Base-by-base conservation (phyloP, 345 rosid species). In the Aurinia saxatilis region DNA sequence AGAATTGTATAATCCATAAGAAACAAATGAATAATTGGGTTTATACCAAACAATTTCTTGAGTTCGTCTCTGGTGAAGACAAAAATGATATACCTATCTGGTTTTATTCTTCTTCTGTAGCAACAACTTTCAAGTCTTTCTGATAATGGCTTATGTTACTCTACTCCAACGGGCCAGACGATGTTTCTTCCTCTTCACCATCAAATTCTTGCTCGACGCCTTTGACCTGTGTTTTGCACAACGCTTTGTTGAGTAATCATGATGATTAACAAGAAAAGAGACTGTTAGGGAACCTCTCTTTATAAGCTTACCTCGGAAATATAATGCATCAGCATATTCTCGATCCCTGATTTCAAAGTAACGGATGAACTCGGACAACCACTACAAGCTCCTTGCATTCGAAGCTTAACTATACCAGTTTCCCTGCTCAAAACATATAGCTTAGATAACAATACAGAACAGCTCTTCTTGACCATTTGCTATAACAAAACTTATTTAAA, bases 361-460 rank as follows among this genome's bases (percentile, higher is more conserved):
- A 93, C 97, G 14, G 99, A 81, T 50, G 97, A 93, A 73, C 97
- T 93, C 14, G 97, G 99, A 75, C 99, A 93, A 63, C 99, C 99
- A 40, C 97, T 93, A 75, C 99, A 93, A 29, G 97, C 97, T 73
- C 97, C 96, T 80, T 93, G 97, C 99, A 93, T 90, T 66, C 75
- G 69, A 81, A 93, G 80, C 79, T 84, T 93, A 66, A 93, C 97
- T 47, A 84, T 63, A 56, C 97, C 96, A 29, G 90, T 90, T 70
- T 93, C 96, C 57, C 97, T 93, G 42, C 5, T 54, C 65, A 50
- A 73, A 74, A 67, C 7, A 58, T 34, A 69, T 40, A 56, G 37
- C 36, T 52, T 48, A n/a, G 40, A 40, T 51, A 18, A 25, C 14
- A 9, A 57, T 21, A 62, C 17, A 34, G n/a, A 19, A 50, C 23